Evolutionary conservation across 192 early-diverging fungal species (phyloP), one percentile per base, ranked within the genome.

Genomic region (Backusella westeae): DNA sequence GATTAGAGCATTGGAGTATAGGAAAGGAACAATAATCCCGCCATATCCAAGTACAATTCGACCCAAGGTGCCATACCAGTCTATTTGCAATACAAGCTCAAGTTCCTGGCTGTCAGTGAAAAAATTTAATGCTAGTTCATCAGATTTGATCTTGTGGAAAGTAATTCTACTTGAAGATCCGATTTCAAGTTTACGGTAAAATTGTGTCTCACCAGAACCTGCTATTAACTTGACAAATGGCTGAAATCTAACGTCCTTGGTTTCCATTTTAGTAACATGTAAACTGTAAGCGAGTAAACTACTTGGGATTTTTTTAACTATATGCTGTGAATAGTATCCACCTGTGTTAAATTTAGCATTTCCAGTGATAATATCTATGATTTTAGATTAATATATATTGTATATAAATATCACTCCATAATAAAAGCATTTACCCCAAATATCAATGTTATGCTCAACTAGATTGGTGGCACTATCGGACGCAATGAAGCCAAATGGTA

Each of bases 31-130:
- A 9, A 41, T 75, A 32, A 39, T 86, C 72, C 89, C 90, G 42
- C 91, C 88, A 53, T 91, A 90, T 23, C 93, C 87, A 75, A 92
- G 91, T 14, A 92, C 80, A 44, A 89, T 77, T 53, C 88, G 86
- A 36, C 89, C 91, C 41, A 93, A 74, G 72, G 89, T 91, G 44
- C 89, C 89, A 75, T 92, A 93, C 81, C 83, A 86, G 79, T 93
- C 89, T 8, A 93, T 78, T 2, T 72, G 52, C 53, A 93, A 74
- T 6, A 75, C 59, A 0, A 93, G 17, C 10, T 84, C 72, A 49
- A 87, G n/a, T 1, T 81, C 68, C 14, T 74, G 75, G 12, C 65
- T 83, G 53, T 87, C 86, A 35, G 73, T 82, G 78, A 83, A 86
- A 46, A 84, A 85, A 26, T 72, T 71, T 3, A 87, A 71, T 21